A percentile compares a stretch with the other conserved stretches of the same genome.
These are phyloP conservation scores for Magnolia changhungtana DNA, from an alignment of 164 flowering plant genomes.

Conservation along the genomic window DNA sequence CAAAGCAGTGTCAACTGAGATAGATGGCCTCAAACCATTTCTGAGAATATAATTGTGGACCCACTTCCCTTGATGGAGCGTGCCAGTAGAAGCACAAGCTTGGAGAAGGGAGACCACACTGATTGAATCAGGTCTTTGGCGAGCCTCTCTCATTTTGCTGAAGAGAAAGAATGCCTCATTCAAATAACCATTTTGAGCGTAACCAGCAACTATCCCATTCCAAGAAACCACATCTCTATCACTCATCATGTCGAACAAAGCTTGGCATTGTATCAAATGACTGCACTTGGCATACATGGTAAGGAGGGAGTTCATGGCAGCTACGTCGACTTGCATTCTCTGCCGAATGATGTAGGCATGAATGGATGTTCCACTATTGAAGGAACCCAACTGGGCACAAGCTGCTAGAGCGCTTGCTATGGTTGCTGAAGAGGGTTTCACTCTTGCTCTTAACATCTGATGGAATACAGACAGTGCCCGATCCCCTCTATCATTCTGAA, in stretches of 20 bases:
- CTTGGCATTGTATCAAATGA: conserved; percentile 38
- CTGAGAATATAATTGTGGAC: conserved; percentile 55
- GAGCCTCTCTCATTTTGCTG: conserved; percentile 46
- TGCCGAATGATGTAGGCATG: conserved; percentile 64
- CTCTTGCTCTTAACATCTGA: conserved; percentile 45
- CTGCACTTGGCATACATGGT: conserved; percentile 80
- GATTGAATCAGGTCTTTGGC: conserved; percentile 51
- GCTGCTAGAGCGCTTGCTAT: conserved; percentile 72
- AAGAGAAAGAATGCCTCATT: conserved; percentile 46
- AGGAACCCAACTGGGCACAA: conserved; percentile 60
- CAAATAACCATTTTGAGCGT: conserved; percentile 56
- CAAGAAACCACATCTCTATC: conserved; percentile 70
- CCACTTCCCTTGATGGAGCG: conserved; percentile 70
- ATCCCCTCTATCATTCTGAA: conserved; percentile 55
- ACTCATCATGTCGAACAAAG: conserved; percentile 51
- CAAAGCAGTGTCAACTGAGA: conserved; percentile 58
- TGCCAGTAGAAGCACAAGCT: conserved; percentile 74
- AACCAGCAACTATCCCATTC: conserved; percentile 70
- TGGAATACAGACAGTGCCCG: conserved; percentile 47
- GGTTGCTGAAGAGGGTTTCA: conserved; percentile 50
- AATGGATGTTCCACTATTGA: conserved; percentile 46
- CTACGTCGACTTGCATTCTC: conserved; percentile 38
- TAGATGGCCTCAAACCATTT: conserved; percentile 45
- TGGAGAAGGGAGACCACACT: conserved; percentile 75
- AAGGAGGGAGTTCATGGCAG: conserved; percentile 65